Base-by-base conservation (phyloP, 768 basidiomycete species). In the Xerocomellus dryophilus region DNA sequence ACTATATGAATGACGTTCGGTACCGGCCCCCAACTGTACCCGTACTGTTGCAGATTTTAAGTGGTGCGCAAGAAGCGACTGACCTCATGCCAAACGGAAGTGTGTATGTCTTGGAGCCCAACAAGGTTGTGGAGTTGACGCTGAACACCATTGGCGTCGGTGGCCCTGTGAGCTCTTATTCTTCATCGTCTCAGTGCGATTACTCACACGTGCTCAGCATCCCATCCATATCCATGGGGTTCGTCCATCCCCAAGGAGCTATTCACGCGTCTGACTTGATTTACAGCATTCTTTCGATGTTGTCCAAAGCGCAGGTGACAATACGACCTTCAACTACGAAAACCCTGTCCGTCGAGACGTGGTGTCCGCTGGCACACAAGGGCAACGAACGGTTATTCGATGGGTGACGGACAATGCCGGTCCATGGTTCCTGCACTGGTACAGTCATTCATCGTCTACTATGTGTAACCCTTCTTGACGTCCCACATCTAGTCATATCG, bases 361-460 rank as follows among this genome's bases (percentile, higher is more conserved):
- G 1, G 53, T 47, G 12, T 65, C 65, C 11, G 41, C 59, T 32
- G 66, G 68, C 9, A 62, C 52, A 43, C 53, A 47, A 18, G 66
- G 79, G 61, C 60, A 78, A 69, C 65, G 75, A 63, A 74, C 79
- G 40, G 74, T 77, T 9, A 69, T 87, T 34, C 77, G 84, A 40
- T 86, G 81, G 66, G 67, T 72, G 21, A 84, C 84, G 2, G 81
- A 87, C 58, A 87, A 87, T 64, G 71, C 83, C 1, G 85, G 86
- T 8, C 77, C 80, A 8, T 84, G 81, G 79, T 70, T 78, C 57
- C 54, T 78, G 36, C 77, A 78, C 52, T 78, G 68, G 68, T 68
- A 48, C 38, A 35, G 31, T 34, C 18, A 9, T 12, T 50, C n/a
- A n/a, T 45, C 11, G 17, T 43, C 5, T 31, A 14, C 8, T 12